Conservation (phyloP, 306 rosid genomes). For the Adenanthera pavonina region DNA sequence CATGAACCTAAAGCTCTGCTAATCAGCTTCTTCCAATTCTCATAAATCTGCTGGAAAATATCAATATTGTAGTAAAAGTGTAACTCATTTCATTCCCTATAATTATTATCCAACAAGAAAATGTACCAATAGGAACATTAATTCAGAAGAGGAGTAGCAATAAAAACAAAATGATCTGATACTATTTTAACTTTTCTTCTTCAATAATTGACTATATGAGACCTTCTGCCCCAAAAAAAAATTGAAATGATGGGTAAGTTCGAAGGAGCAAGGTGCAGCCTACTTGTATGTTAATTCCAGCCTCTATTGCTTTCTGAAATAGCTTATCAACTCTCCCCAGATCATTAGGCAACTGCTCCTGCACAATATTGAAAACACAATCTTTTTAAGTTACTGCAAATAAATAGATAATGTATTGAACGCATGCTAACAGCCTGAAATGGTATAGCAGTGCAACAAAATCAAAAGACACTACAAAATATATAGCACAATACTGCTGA, state of each 20-base stretch:
- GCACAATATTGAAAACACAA: conserved; percentile 43
- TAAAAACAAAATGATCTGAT: conserved; percentile 18
- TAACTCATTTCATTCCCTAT: conserved; percentile 28
- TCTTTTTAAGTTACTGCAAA: conserved; percentile 27
- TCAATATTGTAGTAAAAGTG: conserved; percentile 16
- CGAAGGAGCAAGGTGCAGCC: conserved; percentile 30
- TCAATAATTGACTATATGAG: conserved; percentile 22
- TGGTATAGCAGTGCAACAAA: not conserved
- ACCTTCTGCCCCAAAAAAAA: conserved; percentile 19
- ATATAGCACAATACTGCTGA: not conserved
- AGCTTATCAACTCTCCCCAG: conserved; percentile 74
- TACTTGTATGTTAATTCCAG: conserved; percentile 87
- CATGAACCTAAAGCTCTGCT: conserved; percentile 13
- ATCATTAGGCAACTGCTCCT: conserved; percentile 94
- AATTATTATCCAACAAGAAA: conserved; percentile 27
- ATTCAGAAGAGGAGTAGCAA: not conserved
- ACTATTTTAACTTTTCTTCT: conserved; percentile 21
- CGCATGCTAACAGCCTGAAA: conserved; percentile 14
- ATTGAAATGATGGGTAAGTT: conserved; percentile 21
- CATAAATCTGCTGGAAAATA: conserved; percentile 32
- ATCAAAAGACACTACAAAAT: conserved; percentile 2
- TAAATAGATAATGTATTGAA: conserved; percentile 23
- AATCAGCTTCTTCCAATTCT: conserved; percentile 36
- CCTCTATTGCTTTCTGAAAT: conserved; percentile 74
- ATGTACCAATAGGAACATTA: conserved; percentile 8